A percentile compares a stretch with the other conserved stretches of the same genome.
Conservation (phyloP, 306 rosid species). For the Glycine tomentella region DNA sequence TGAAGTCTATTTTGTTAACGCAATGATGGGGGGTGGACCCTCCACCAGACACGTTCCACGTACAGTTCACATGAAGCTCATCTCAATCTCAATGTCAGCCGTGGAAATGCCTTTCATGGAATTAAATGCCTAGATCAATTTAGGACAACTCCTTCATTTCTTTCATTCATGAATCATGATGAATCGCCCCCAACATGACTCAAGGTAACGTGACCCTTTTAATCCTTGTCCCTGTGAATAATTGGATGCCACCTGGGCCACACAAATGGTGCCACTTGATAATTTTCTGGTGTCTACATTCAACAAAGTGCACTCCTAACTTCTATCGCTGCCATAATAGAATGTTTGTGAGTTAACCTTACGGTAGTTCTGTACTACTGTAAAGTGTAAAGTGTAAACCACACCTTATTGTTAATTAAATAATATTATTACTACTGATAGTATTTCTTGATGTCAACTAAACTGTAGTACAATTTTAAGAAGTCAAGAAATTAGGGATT, state of each 20-base stretch:
- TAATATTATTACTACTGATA: no score
- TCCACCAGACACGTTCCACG: conserved; percentile 42
- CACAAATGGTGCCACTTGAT: neutral
- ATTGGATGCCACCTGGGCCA: conserved; percentile 26
- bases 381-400: neutral
- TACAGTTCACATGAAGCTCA: conserved; percentile 34
- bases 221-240: no score
- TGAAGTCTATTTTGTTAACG: neutral
- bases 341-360: conserved; percentile 22
- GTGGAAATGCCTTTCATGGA: conserved; percentile 19
- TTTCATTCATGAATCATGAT: conserved; percentile 13
- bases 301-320: neutral
- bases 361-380: neutral
- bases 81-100: conserved; percentile 19
- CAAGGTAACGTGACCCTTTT: no score
- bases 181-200: no score
- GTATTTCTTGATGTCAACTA: no score
- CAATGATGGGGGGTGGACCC: conserved; percentile 45
- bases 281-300: neutral
- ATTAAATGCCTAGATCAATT: conserved; percentile 26
- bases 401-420: no score
- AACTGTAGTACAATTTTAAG: no score
- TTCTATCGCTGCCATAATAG: neutral
- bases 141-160: conserved; percentile 16
- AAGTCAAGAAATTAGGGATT: no score